A percentile compares a stretch with the other conserved stretches of the same genome.
phyloP scores from a whole-genome alignment of 1,139 yeast species.

The Candida sanyaensis region DNA sequence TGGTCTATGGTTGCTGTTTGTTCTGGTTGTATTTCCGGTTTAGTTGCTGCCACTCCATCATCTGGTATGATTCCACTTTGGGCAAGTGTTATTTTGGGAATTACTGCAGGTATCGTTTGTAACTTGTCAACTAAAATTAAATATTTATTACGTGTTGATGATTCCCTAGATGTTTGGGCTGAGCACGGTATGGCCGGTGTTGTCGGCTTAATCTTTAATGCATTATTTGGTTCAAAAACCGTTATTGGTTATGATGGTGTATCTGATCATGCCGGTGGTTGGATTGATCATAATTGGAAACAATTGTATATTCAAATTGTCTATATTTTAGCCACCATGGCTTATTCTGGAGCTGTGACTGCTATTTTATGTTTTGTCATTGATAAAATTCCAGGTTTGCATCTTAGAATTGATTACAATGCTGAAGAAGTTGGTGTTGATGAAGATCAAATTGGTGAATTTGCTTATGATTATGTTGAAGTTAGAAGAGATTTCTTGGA shows the following conservation, averaged over 20 bases:
- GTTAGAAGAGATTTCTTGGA: slow-evolving; percentile 91
- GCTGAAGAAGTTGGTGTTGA: slow-evolving; percentile 91
- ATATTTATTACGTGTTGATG: slow-evolving; percentile 80
- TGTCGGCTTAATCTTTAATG: slow-evolving; percentile 85
- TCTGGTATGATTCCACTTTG: slow-evolving; percentile 90
- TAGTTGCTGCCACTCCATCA: slow-evolving; percentile 95
- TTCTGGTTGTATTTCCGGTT: slow-evolving; percentile 92
- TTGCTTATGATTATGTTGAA: slow-evolving; percentile 97
- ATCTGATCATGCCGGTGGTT: slow-evolving; percentile 85
- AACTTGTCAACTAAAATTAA: slow-evolving; percentile 89
- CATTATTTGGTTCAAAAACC: slow-evolving; percentile 81
- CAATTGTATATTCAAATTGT: slow-evolving; percentile 91
- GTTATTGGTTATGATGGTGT: slow-evolving; percentile 88
- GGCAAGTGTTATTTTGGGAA: slow-evolving; percentile 87
- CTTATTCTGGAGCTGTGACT: slow-evolving; percentile 78
- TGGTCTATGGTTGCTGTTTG: slow-evolving; percentile 96
- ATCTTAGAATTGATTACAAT: slow-evolving; percentile 76
- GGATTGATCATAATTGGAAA: slow-evolving; percentile 88
- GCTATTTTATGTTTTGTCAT: slow-evolving; percentile 73
- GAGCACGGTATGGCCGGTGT: slow-evolving; percentile 98
- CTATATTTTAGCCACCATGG: slow-evolving; percentile 72
- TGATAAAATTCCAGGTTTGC: slow-evolving; percentile 79
- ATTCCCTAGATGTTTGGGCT: slow-evolving; percentile 91
- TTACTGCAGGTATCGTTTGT: slow-evolving; percentile 79
- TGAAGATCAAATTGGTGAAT: slow-evolving; percentile 97